Base-by-base conservation (phyloP, 202 grass and related monocot genomes). In the Carex arenaria region DNA sequence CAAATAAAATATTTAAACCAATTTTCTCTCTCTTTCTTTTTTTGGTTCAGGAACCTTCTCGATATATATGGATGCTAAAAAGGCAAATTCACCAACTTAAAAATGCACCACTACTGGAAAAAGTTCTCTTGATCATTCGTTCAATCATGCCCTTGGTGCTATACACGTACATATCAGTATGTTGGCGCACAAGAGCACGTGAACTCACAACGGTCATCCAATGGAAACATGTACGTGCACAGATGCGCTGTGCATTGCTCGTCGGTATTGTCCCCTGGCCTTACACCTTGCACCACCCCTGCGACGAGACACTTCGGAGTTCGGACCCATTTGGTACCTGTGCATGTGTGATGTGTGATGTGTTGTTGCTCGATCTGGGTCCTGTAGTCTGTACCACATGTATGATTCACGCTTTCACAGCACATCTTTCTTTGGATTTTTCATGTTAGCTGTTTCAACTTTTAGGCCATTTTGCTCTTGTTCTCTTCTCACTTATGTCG, bases 261-360 rank as follows among this genome's bases (percentile, higher is more conserved):
- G 34, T 34, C 18, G 52, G 14, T 77, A 36, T 59, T 77, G 52
- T 77, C 73, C 73, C 73, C 73, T 34, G 73, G 4, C 73, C 73
- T 77, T 36, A 56, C 73, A 77, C 73, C 52, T 77, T 77, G 73
- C 73, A 59, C 73, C 7, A 77, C 73, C 73, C 65, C 72, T 59
- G 20, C 26, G 49, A 49, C 13, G 49, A 56, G 51, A 76, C 51
- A 56, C 72, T 15, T 57, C 52, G 28, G 52, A 56, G 51, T 15
- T 57, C 52, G 28, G 52, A 36, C 73, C 73, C 52, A n/a, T n/a
- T 59, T 10, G 10, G 45, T 77, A 36, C 72, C 47, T 32, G 17
- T 28, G 26, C 72, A 72, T 77, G 26, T 77, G 52, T 54, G 34
- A 18, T 3, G n/a, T n/a, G n/a, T 1, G 26, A 26, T 26, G 14